Evolutionary conservation across 2,329 filamentous ascomycete species (phyloP).

Genomic region (Rugonectria rugulosa): DNA sequence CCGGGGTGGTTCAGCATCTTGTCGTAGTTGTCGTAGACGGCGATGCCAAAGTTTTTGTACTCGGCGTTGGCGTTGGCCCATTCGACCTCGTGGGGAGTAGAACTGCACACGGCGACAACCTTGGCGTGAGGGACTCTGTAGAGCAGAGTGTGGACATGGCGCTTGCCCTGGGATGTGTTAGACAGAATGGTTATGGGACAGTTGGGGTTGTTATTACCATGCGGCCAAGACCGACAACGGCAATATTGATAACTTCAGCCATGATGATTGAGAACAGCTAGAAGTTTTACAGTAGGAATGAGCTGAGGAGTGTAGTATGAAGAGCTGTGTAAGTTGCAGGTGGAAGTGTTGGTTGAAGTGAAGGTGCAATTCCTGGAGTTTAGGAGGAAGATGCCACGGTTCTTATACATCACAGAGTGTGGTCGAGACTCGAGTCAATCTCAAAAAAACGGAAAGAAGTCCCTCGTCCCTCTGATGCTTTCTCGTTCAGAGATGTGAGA

Average conservation of each 20-base stretch:
- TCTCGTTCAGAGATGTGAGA: neutral
- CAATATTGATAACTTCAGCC: conserved; percentile 23
- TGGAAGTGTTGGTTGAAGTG: neutral
- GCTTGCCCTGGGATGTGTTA: conserved; percentile 19
- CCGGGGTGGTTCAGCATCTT: conserved; percentile 27
- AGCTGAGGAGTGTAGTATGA: neutral
- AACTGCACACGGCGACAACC: conserved; percentile 26
- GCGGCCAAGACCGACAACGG: conserved; percentile 29
- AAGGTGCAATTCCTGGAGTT: neutral
- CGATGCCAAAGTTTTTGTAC: conserved; percentile 23
- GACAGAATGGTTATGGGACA: neutral
- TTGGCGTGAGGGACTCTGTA: conserved; percentile 27
- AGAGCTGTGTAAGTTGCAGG: neutral
- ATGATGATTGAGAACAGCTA: conserved; percentile 8
- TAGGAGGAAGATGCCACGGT: neutral
- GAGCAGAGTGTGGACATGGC: conserved; percentile 24
- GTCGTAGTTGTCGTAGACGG: conserved; percentile 23
- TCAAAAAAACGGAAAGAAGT: neutral
- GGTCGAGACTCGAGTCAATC: neutral
- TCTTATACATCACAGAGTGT: conserved; percentile 4
- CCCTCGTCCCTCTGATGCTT: neutral
- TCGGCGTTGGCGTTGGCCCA: conserved; percentile 24
- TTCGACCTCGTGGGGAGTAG: conserved; percentile 10
- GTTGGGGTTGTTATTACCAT: conserved; percentile 10
- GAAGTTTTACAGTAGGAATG: too few species aligned